phyloP scores from a whole-genome alignment of 306 rosid species.

The Medicago ruthenica region DNA sequence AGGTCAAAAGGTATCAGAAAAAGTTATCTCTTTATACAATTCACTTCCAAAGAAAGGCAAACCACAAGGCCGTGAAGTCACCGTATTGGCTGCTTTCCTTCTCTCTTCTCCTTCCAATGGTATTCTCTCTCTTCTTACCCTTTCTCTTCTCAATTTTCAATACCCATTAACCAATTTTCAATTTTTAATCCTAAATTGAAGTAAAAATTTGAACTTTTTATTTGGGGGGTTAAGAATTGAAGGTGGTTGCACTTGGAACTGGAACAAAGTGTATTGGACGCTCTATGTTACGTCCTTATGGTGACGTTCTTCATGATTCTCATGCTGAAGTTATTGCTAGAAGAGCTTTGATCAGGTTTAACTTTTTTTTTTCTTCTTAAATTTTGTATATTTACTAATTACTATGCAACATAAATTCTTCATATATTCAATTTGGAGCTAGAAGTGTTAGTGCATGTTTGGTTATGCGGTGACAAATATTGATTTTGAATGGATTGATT shows the following conservation, averaged over 20 bases:
- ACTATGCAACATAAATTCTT: background rate
- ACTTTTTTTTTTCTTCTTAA: background rate
- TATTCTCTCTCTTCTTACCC: conserved; percentile 35
- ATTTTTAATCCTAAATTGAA: background rate
- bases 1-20: conserved; percentile 60
- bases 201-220: background rate
- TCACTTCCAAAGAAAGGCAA: conserved; percentile 88
- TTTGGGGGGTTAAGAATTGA: conserved; percentile 52
- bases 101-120: conserved; percentile 81
- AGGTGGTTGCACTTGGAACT: conserved; percentile 85
- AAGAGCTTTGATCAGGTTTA: conserved; percentile 81
- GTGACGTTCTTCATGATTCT: conserved; percentile 85
- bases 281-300: conserved; percentile 67
- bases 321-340: conserved; percentile 90
- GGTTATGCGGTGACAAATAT: too few relatives aligned
- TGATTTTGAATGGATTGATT: too few relatives aligned
- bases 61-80: conserved; percentile 90
- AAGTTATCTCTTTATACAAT: conserved; percentile 62
- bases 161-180: conserved; percentile 25
- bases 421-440: background rate
- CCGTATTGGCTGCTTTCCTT: conserved; percentile 86
- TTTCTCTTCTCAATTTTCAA: background rate
- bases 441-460: background rate
- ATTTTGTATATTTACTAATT: background rate
- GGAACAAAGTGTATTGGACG: conserved; percentile 93